Evolutionary conservation across 768 basidiomycete genomes (phyloP).

Genomic region (Fomitopsis pulvina): DNA sequence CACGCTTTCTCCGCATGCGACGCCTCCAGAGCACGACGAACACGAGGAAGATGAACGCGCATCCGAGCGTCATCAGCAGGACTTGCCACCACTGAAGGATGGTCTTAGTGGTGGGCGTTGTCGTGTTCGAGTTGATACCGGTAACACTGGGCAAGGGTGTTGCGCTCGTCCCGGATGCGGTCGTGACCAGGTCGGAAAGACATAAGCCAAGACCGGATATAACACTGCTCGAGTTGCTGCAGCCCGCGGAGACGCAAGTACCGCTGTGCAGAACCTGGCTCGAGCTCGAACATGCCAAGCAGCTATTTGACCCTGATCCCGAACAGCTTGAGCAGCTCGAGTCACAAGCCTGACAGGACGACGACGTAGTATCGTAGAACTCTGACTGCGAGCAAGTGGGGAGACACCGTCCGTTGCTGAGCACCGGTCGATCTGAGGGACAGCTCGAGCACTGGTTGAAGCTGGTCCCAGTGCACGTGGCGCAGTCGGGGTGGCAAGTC

Average conservation of each 20-base stretch:
- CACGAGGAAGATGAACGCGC: conserved; percentile 68
- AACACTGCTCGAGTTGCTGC: conserved; percentile 46
- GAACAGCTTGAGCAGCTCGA: conserved; percentile 74
- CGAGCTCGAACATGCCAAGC: conserved; percentile 67
- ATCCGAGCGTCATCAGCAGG: conserved; percentile 75
- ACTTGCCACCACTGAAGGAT: conserved; percentile 77
- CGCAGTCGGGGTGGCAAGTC: conserved; percentile 82
- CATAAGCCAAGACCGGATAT: conserved; percentile 72
- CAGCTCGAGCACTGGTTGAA: conserved; percentile 80
- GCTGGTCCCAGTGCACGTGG: conserved; percentile 69
- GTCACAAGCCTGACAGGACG: conserved; percentile 67
- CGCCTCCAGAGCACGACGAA: conserved; percentile 67
- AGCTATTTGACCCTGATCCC: conserved; percentile 57
- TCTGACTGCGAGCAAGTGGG: conserved; percentile 68
- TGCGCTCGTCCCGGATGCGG: conserved; percentile 33
- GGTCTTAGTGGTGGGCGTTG: conserved; percentile 7
- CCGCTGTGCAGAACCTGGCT: conserved; percentile 59
- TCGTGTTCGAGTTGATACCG: conserved; percentile 46
- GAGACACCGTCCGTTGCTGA: conserved; percentile 70
- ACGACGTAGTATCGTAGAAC: conserved; percentile 62
- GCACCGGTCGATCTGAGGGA: conserved; percentile 59
- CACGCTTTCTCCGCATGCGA: conserved; percentile 60
- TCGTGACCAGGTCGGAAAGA: conserved; percentile 67
- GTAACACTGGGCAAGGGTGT: conserved; percentile 49
- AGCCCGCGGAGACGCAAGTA: conserved; percentile 56